A percentile compares a stretch with the other conserved stretches of the same genome.
These are phyloP conservation scores for Fusarium proliferatum DNA, from an alignment of 2,329 filamentous ascomycete species.

Conservation along the genomic window DNA sequence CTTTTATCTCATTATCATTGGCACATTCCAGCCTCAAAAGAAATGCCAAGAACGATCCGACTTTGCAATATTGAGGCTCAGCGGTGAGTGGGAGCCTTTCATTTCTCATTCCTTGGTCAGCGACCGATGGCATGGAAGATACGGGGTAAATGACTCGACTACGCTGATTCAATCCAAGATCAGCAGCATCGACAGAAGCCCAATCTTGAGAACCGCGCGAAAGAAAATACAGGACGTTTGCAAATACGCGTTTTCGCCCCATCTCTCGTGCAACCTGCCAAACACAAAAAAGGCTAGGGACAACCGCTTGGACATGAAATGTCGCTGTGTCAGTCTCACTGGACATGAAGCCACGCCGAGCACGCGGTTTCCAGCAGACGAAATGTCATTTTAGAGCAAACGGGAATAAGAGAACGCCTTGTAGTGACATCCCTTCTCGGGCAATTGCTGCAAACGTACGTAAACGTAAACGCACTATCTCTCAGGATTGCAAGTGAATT, in stretches of 20 bases:
- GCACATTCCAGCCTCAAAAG: not conserved
- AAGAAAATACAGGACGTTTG: constrained; percentile 1
- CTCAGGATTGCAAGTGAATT: not conserved
- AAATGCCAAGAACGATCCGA: constrained; percentile 21
- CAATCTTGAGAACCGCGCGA: not conserved
- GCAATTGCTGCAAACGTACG: not conserved
- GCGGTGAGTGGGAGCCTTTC: constrained; percentile 7
- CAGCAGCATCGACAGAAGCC: constrained; percentile 7
- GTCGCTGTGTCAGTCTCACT: constrained; percentile 33
- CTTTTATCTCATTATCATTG: constrained; percentile 7
- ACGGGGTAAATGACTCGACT: constrained; percentile 24
- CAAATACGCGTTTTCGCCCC: constrained; percentile 8
- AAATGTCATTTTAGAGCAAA: constrained; percentile 9
- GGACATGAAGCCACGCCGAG: constrained; percentile 12
- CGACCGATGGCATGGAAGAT: not conserved
- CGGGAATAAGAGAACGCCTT: constrained; percentile 2
- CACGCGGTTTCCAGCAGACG: not conserved
- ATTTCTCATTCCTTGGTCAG: constrained; percentile 24
- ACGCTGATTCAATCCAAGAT: constrained; percentile 14
- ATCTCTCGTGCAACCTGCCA: constrained; percentile 34
- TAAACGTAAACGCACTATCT: not conserved
- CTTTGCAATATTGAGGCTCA: constrained; percentile 29
- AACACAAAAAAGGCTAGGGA: constrained; percentile 19
- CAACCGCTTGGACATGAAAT: constrained; percentile 5
- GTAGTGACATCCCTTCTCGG: not conserved